Conservation (phyloP, 2,329 filamentous ascomycete genomes). For the Claviceps lovelessii region DNA sequence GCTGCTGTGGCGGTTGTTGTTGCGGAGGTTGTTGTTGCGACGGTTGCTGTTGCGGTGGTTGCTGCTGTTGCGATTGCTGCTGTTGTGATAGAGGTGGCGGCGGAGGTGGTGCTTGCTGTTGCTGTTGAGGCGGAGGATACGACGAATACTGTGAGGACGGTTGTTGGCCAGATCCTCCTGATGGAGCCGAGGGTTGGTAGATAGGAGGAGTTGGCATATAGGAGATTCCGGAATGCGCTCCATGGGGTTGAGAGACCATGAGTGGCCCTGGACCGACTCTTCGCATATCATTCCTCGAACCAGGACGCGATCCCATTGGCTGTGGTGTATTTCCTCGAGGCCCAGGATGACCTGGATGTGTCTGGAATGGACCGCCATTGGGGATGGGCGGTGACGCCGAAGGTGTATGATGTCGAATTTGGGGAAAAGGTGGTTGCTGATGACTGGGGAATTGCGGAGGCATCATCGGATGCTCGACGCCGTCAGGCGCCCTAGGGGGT, state of each 20-base stretch:
- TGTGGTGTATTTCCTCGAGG: constrained; percentile 69
- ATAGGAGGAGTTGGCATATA: constrained; percentile 79
- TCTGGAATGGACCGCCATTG: constrained; percentile 58
- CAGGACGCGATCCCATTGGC: constrained; percentile 51
- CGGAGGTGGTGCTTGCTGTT: constrained; percentile 14
- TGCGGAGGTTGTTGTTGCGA: neutral
- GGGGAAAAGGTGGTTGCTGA: constrained; percentile 48
- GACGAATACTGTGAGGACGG: constrained; percentile 25
- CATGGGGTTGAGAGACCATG: constrained; percentile 53
- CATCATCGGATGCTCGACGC: constrained; percentile 44
- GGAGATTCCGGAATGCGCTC: constrained; percentile 47
- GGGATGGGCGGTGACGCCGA: constrained; percentile 80
- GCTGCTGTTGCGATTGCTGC: neutral
- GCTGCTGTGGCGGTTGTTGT: constrained; percentile 2
- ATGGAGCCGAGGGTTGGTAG: constrained; percentile 40
- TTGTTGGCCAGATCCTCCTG: constrained; percentile 21
- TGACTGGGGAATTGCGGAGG: constrained; percentile 57
- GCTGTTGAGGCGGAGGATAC: constrained; percentile 21
- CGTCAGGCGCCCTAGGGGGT: constrained; percentile 51
- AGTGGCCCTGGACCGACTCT: constrained; percentile 63
- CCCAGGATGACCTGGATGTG: constrained; percentile 25
- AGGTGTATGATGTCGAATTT: constrained; percentile 68
- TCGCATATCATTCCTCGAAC: constrained; percentile 66
- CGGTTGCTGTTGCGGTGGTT: neutral
- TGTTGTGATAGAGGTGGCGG: neutral